Conservation (phyloP, 352 stramenopile genomes). For the Phytophthora agathidicida region DNA sequence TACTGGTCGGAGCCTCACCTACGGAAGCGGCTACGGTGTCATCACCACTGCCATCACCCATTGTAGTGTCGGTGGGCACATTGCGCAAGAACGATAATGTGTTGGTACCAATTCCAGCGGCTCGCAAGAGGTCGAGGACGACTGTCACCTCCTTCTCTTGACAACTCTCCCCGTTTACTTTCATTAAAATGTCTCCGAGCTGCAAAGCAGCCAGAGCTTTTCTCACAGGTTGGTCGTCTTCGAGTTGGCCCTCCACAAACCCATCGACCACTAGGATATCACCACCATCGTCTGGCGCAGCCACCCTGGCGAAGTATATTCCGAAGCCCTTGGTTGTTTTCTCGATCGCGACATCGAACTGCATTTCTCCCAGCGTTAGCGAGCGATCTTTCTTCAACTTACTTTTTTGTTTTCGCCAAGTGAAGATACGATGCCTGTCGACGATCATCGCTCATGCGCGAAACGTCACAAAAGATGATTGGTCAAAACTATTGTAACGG, state of each 20-base stretch:
- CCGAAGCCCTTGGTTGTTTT: constrained; percentile 47
- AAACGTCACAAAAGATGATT: constrained; percentile 9
- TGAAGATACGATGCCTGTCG: too few relatives aligned
- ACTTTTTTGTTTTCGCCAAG: not conserved
- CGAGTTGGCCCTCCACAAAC: constrained; percentile 29
- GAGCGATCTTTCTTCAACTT: not conserved
- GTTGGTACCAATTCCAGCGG: constrained; percentile 33
- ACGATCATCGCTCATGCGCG: too few relatives aligned
- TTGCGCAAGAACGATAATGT: constrained; percentile 39
- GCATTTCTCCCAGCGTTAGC: not conserved
- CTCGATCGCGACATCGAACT: constrained; percentile 35
- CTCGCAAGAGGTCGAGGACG: constrained; percentile 37
- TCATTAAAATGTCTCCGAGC: constrained; percentile 42
- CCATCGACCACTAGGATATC: constrained; percentile 42
- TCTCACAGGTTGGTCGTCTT: not conserved
- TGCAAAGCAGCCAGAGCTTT: constrained; percentile 20
- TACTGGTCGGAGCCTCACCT: constrained; percentile 32
- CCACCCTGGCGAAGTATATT: constrained; percentile 52
- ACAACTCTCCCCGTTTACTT: constrained; percentile 40
- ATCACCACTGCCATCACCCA: not conserved
- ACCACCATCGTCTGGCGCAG: not conserved
- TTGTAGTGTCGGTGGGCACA: not conserved
- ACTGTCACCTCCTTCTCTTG: constrained; percentile 27
- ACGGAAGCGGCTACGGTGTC: not conserved
- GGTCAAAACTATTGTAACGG: constrained; percentile 3